Base-by-base conservation (phyloP, 2,329 filamentous ascomycete species). In the Pleurostoma richardsiae region DNA sequence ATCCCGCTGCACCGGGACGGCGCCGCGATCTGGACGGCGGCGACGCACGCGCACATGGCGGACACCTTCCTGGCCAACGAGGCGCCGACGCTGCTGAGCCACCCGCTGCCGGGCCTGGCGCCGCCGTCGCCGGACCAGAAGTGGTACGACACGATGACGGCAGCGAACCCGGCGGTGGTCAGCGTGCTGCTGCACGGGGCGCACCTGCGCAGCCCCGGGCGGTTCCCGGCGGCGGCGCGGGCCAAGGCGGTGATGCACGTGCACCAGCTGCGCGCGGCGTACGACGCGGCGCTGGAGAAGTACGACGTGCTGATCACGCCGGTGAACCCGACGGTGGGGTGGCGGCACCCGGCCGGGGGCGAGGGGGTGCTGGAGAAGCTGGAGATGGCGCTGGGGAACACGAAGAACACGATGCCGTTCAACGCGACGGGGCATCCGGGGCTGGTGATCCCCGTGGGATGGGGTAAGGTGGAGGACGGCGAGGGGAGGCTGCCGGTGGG, bases 351-450 rank as follows among this genome's bases (percentile, higher is more conserved):
- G 5, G 57, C 59, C 19, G 54, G 56, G 5, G 52, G 55, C 3
- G 59, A 59, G 41, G 56, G 52, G 30, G 60, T 70, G 3, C 60
- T 62, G 49, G 68, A 71, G 10, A 70, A 72, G 53, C 63, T 71
- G 45, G 63, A 64, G 42, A 61, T 66, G 5, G 67, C 69, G 2
- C 65, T 78, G 38, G 71, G 71, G 3, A 65, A 69, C 7, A 70
- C 67, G 6, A 59, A 65, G 48, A 75, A 72, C 45, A 71, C 73
- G 0, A 65, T 63, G 30, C 66, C 68, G 4, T 77, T 77, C 54
- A 76, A 78, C 59, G 55, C 71, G 4, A 76, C 73, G 2, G 74
- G 73, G 0, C 73, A 78, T 59, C 73, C 73, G 4, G 74, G 65
- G 0, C 56, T 78, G 56, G 68, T 62, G 36, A 70, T 79, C 48